Base-by-base conservation (phyloP, 2,329 filamentous ascomycete genomes). In the Microthyrium microscopicum region DNA sequence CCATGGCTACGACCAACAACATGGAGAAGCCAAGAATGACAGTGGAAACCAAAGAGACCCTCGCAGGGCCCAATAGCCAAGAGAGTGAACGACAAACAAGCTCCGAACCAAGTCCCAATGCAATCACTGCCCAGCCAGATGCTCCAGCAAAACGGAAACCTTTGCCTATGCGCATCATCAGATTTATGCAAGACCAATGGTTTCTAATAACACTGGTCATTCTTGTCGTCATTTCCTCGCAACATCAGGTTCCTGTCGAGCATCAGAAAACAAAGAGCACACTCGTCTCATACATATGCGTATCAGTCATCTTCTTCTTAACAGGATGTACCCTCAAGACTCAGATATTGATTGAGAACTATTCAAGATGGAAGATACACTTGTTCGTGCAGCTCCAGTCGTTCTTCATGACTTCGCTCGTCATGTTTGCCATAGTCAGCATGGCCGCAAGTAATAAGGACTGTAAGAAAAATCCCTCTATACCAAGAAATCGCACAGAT, bases 231-330 rank as follows among this genome's bases (percentile, higher is more conserved):
- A 60, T 64, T 43, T 71, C 67, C 34, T 64, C 63, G 42, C 63
- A 64, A 45, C 55, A 58, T 61, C 51, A 68, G 51, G 53, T 73
- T 53, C 44, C 68, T 57, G 53, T 68, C 55, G 57, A 70, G 46
- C 56, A 68, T 5, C 56, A 66, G 37, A 51, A 57, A 4, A 53
- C 53, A 29, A 69, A 66, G 44, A 52, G 61, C 31, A 59, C 54
- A 11, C 52, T 59, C 7, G 54, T 80, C 35, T 61, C 79, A 20
- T 81, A 82, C 48, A 71, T 75, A 20, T 71, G 66, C 15, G 72
- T 81, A 20, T 70, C 64, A 13, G 53, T 78, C 44, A 77, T 81
- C 44, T 82, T 82, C 51, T 58, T 81, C 36, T 63, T 79, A 42
- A 79, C 74, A 35, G 77, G 77, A 4, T 62, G 78, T 43, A 77